These are phyloP conservation scores for Chrysopogon serrulatus DNA, from an alignment of 176 grass and related monocot genomes.

Conservation along the genomic window DNA sequence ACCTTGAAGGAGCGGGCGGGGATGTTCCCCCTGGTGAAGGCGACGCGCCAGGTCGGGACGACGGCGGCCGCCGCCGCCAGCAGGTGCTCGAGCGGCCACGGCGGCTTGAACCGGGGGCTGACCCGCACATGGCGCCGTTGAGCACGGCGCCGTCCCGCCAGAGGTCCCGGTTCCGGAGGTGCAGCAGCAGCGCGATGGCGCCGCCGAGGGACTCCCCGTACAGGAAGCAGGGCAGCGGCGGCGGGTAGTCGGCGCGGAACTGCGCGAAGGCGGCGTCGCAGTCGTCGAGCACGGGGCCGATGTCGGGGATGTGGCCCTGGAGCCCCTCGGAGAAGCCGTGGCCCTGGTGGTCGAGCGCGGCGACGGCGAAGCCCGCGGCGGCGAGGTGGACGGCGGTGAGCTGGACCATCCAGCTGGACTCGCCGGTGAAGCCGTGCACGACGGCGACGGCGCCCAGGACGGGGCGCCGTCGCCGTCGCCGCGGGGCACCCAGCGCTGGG, in stretches of 20 bases:
- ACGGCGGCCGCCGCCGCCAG: conserved; percentile 46
- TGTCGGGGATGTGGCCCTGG: conserved; percentile 57
- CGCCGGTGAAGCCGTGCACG: conserved; percentile 78
- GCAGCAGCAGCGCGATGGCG: conserved; percentile 71
- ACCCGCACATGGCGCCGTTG: conserved; percentile 91
- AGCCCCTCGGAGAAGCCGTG: conserved; percentile 89
- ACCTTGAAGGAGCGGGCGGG: conserved; percentile 78
- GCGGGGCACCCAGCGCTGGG: conserved; percentile 64
- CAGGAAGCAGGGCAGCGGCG: conserved; percentile 73
- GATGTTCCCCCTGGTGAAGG: conserved; percentile 64
- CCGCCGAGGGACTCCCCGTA: conserved; percentile 88
- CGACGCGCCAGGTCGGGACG: conserved; percentile 69
- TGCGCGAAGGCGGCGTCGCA: conserved; percentile 75
- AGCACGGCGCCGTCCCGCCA: conserved; percentile 69
- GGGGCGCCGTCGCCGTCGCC: not conserved
- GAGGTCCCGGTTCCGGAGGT: conserved; percentile 44
- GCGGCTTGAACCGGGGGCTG: conserved; percentile 76
- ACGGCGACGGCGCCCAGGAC: conserved; percentile 56
- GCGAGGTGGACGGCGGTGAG: conserved; percentile 78
- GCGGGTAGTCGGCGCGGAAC: conserved; percentile 70
- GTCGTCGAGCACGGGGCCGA: conserved; percentile 65
- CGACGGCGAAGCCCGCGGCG: conserved; percentile 69
- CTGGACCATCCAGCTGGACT: conserved; percentile 70
- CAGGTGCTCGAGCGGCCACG: conserved; percentile 80
- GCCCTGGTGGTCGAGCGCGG: conserved; percentile 79